phyloP scores from a whole-genome alignment of 1,284 basidiomycete species.

The Leccinum pachyderme region DNA sequence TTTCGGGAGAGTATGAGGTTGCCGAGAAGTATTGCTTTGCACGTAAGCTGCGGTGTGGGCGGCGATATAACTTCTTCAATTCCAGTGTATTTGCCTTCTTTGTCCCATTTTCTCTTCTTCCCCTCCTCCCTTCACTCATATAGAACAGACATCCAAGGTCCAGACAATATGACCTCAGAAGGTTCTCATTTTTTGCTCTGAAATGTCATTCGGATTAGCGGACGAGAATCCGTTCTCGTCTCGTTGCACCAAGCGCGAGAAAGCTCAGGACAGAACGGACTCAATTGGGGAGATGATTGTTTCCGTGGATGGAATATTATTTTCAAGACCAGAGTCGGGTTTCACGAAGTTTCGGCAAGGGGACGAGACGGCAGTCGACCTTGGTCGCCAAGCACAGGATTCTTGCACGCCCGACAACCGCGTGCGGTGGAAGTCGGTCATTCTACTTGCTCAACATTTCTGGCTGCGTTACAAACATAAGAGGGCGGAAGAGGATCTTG shows the following conservation, averaged over 20 bases:
- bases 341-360: neutral
- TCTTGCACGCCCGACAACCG: neutral
- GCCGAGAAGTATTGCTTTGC: neutral
- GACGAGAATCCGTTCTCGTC: neutral
- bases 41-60: neutral
- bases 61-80: neutral
- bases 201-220: neutral
- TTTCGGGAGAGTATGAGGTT: neutral
- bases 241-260: neutral
- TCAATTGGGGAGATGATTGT: neutral
- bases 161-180: neutral
- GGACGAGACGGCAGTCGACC: neutral
- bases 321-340: neutral
- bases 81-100: neutral
- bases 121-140: neutral
- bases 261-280: neutral
- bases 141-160: neutral
- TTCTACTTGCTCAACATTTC: neutral
- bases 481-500: neutral
- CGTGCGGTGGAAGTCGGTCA: neutral
- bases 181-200: neutral
- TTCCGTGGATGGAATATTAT: neutral
- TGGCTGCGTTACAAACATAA: neutral
- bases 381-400: neutral
- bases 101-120: neutral